Percentiles rank a stretch among this genome's conserved stretches.
These are phyloP conservation scores for Solanum hybrid DNA, from an alignment of 305 asterid genomes.

Conservation along the genomic window DNA sequence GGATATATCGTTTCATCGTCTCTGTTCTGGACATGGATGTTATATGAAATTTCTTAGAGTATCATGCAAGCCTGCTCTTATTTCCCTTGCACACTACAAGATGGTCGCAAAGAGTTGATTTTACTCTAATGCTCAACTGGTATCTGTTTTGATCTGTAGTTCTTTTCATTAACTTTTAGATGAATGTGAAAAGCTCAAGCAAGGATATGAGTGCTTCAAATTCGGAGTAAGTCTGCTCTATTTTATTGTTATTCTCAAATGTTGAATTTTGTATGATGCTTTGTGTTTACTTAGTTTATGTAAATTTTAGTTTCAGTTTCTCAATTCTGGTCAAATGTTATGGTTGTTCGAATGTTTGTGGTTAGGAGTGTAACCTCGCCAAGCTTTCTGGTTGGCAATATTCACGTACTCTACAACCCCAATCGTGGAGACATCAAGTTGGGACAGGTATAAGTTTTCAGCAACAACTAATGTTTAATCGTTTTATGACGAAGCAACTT, in stretches of 20 bases:
- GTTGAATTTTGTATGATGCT: background rate
- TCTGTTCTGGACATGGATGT: background rate
- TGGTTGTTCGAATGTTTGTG: constrained; percentile 11
- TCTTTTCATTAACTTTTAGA: constrained; percentile 25
- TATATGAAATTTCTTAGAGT: background rate
- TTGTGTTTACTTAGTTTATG: background rate
- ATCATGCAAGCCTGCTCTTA: background rate
- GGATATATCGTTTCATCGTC: background rate
- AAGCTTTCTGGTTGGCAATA: constrained; percentile 60
- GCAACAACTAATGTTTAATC: background rate
- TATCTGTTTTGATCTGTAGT: background rate
- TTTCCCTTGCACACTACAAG: background rate
- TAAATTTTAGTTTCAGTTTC: background rate
- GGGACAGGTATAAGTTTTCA: constrained; percentile 54
- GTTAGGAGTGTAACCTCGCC: constrained; percentile 30
- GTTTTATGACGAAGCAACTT: background rate
- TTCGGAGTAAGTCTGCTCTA: constrained; percentile 21
- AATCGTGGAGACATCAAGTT: constrained; percentile 84
- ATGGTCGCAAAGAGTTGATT: background rate
- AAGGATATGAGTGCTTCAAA: constrained; percentile 18
- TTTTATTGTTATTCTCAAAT: background rate
- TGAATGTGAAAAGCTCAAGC: constrained; percentile 27
- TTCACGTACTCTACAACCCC: constrained; percentile 78
- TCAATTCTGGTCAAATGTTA: background rate
- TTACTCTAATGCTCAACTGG: background rate